Evolutionary conservation across 2,329 filamentous ascomycete species (phyloP).

Genomic region (Colletotrichum caudatum): DNA sequence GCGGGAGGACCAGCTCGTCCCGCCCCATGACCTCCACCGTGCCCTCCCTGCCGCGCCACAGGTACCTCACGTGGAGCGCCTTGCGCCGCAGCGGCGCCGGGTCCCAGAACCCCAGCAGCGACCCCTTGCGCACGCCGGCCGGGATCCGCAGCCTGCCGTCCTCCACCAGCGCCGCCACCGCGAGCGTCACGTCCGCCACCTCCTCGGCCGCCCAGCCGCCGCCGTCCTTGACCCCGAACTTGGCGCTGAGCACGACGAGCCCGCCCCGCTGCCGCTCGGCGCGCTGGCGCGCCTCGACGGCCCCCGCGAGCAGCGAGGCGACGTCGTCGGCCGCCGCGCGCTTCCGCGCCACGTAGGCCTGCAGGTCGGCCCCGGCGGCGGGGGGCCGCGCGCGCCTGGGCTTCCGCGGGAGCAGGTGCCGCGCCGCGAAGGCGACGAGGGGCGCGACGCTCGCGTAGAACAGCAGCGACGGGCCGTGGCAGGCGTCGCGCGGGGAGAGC

Average conservation of each 20-base stretch:
- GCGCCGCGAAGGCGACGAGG: slow-evolving; percentile 54
- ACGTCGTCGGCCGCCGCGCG: slow-evolving; percentile 61
- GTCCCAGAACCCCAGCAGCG: slow-evolving; percentile 64
- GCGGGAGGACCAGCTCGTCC: slow-evolving; percentile 49
- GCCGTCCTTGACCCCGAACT: slow-evolving; percentile 56
- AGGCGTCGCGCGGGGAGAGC: slow-evolving; percentile 49
- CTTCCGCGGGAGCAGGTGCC: slow-evolving; percentile 49
- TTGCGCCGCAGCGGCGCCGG: slow-evolving; percentile 59
- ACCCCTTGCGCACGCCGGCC: slow-evolving; percentile 56
- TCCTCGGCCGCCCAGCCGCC: slow-evolving; percentile 54
- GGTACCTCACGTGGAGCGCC: slow-evolving; percentile 60
- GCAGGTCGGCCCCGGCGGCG: slow-evolving; percentile 28
- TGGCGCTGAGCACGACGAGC: slow-evolving; percentile 63
- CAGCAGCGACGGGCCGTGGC: slow-evolving; percentile 48
- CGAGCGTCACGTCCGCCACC: slow-evolving; percentile 63
- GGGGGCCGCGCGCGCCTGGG: slow-evolving; percentile 12
- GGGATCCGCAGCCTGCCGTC: slow-evolving; percentile 54
- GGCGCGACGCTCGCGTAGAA: slow-evolving; percentile 56
- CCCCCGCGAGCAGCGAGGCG: slow-evolving; percentile 55
- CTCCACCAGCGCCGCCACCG: slow-evolving; percentile 60
- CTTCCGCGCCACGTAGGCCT: slow-evolving; percentile 49
- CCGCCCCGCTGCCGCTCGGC: slow-evolving; percentile 52
- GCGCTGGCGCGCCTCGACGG: slow-evolving; percentile 55
- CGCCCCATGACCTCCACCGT: slow-evolving; percentile 53
- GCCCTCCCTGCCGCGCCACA: slow-evolving; percentile 53